Base-by-base conservation (phyloP, 768 basidiomycete genomes). In the Termitomyces sp. region DNA sequence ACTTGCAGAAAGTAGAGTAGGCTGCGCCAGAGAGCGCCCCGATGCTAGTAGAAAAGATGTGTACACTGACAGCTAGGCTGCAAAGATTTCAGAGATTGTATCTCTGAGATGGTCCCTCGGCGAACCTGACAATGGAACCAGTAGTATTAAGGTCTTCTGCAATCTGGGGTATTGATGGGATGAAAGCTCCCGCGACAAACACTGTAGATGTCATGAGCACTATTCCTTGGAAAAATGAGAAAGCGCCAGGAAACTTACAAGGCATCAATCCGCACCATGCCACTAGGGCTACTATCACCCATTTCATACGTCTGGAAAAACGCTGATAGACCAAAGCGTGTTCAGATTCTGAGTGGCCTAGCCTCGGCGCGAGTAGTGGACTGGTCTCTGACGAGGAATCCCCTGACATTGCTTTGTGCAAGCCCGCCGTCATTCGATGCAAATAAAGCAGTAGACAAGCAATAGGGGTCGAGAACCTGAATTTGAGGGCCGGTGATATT, bases 111-210 rank as follows among this genome's bases (percentile, higher is more conserved):
- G 40, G 28, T 10, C 67, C 15, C 52, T 82, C 34, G 4, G n/a
- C 35, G 2, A 17, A 54, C 83, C 83, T 87, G 49, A 90, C 76
- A 17, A 85, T 66, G 15, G 78, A 60, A 0, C 77, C 77, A 0
- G 87, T 79, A 0, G 85, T 74, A 24, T 78, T 46, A 10, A 93
- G 67, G 56, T 93, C 88, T 26, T 66, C 68, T 8, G 89, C 82
- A 44, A 93, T 83, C 48, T 86, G 78, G 0, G 88, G 87, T 53
- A 92, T 86, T 0, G 83, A 82, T 0, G 89, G 89, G 2, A 89
- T 76, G 65, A 92, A 90, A 0, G 81, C 81, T 0, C 81, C 84
- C 7, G 80, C 71, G 0, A 87, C 81, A 56, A 92, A 83, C 37
- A 86, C 89, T 92, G 11, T 60, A 15, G 45, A 30, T 42, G 34